Base-by-base conservation (phyloP, 2,329 filamentous ascomycete genomes). In the Aspergillus sp. region DNA sequence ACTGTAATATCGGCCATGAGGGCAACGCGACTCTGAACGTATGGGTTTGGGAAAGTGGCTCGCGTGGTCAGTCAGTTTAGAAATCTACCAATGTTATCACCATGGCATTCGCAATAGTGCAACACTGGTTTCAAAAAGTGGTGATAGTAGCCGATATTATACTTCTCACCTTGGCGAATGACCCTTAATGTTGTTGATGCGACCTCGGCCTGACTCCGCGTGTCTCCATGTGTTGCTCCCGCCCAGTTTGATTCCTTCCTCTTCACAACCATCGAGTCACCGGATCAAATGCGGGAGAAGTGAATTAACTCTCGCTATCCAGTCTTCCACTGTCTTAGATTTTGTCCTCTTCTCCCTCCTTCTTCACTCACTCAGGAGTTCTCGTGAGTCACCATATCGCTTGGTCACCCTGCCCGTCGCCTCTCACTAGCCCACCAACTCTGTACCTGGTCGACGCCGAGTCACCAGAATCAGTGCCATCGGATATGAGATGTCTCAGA, bases 401-500 rank as follows among this genome's bases (percentile, higher is more conserved):
- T 37, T 37, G 34, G 34, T 15, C 34, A 1, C 34, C 15, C n/a
- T 2, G 15, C 12, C 34, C 15, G 2, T 13, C 15, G 13, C 12
- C 15, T n/a, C 34, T n/a, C 12, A 37, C 12, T 4, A n/a, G 34
- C 34, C 15, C 15, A 13, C 34, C 13, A 39, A 12, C 22, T 12
- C 15, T 15, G 27, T 24, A 19, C 40, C 20, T 56, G 24, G 54
- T 51, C 54, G 48, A 51, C 48, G 47, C 30, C 48, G 41, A 56
- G 45, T 47, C n/a, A n/a, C 12, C 17, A 19, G 8, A 19, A 40
- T 12, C 34, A 17, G 49, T 17, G 20, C 40, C 13, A 17, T 41
- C 49, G 20, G 41, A 52, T 40, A 48, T 37, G 39, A 30, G 12
- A 57, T 57, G 55, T 53, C 49, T 57, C 55, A 57, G 27, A 52